Conservation (phyloP, 2,329 filamentous ascomycete genomes). For the Sporothrix curviconia region DNA sequence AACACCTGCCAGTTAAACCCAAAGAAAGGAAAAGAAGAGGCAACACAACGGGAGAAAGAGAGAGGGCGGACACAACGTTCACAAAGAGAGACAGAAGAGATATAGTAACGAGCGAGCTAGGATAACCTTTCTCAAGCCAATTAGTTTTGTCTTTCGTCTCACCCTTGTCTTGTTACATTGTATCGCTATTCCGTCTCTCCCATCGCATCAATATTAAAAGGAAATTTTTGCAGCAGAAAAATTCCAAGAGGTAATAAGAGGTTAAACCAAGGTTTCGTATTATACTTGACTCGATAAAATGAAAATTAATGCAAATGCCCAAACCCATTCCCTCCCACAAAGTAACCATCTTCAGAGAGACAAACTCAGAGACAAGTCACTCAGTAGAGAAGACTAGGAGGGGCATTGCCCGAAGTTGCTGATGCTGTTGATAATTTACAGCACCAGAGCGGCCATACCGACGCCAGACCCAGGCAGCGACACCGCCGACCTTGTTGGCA, state of each 20-base stretch:
- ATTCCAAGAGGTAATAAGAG: neutral
- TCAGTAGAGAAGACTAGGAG: neutral
- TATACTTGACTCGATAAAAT: neutral
- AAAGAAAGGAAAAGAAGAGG: neutral
- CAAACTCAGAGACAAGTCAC: neutral
- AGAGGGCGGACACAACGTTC: too few relatives aligned
- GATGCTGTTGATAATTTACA: slow-evolving; percentile 16
- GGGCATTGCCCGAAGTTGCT: neutral
- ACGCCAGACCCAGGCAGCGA: slow-evolving; percentile 17
- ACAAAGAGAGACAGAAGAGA: neutral
- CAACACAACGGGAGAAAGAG: too few relatives aligned
- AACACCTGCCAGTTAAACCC: too few relatives aligned
- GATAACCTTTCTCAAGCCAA: too few relatives aligned
- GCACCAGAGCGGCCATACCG: slow-evolving; percentile 17
- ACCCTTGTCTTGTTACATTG: neutral
- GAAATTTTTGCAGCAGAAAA: slow-evolving; percentile 13
- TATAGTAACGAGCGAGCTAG: neutral
- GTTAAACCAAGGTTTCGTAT: neutral
- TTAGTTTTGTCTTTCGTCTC: too few relatives aligned
- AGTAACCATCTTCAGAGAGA: neutral
- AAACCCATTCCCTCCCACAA: neutral
- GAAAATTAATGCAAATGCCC: neutral
- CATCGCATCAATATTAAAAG: neutral
- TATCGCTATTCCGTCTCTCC: neutral
- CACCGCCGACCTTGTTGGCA: slow-evolving; percentile 15